Conservation (phyloP, 371 early-diverging fungal species). For the Sporodiniella umbellata region DNA sequence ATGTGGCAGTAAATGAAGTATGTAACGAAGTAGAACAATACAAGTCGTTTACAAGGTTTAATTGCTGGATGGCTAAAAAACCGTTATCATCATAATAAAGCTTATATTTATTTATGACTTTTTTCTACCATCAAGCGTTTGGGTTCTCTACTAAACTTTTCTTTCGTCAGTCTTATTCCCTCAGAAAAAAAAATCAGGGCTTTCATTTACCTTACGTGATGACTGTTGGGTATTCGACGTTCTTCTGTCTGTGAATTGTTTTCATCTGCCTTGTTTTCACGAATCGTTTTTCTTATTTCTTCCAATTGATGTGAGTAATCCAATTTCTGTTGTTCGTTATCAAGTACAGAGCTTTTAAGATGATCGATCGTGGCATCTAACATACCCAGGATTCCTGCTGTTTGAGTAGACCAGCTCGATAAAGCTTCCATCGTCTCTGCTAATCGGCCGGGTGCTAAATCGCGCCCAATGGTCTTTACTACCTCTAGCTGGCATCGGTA, state of each 20-base stretch:
- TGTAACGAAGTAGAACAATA: slow-evolving; percentile 45
- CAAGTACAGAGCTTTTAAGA: slow-evolving; percentile 49
- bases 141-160: slow-evolving; percentile 26
- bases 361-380: slow-evolving; percentile 64
- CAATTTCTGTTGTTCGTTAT: slow-evolving; percentile 54
- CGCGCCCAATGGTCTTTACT: slow-evolving; percentile 80
- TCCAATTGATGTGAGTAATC: slow-evolving; percentile 49
- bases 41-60: slow-evolving; percentile 38
- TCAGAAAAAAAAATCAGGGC: too few species aligned
- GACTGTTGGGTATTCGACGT: too few species aligned
- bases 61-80: slow-evolving; percentile 41
- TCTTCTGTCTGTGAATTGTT: not conserved
- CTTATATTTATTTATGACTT: too few species aligned
- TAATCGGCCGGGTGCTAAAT: slow-evolving; percentile 66
- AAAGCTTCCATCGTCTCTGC: slow-evolving; percentile 55
- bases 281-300: slow-evolving; percentile 40
- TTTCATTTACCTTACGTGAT: too few species aligned
- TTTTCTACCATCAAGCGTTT: slow-evolving; percentile 37
- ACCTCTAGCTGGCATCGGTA: slow-evolving; percentile 69
- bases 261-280: slow-evolving; percentile 31
- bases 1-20: slow-evolving; percentile 36
- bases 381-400: slow-evolving; percentile 55
- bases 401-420: slow-evolving; percentile 57
- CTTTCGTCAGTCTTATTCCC: not conserved
- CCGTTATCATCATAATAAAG: slow-evolving; percentile 9